phyloP scores from a whole-genome alignment of 306 rosid species.

The Crataegus laevigata region DNA sequence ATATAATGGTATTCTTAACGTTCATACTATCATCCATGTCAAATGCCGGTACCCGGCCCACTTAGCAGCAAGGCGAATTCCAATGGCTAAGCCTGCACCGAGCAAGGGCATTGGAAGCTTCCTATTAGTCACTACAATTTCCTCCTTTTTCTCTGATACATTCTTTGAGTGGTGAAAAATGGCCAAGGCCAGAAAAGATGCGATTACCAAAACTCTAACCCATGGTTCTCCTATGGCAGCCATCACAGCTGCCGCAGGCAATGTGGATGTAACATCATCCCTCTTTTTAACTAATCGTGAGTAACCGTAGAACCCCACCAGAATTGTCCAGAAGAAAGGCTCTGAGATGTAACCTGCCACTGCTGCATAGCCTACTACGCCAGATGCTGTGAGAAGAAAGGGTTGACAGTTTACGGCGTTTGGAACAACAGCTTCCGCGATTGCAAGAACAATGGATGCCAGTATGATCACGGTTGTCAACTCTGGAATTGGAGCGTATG shows the following conservation, averaged over 20 bases:
- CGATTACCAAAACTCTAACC: conserved; percentile 64
- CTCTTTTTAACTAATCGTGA: conserved; percentile 55
- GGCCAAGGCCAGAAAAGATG: conserved; percentile 53
- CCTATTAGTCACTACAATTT: conserved; percentile 20
- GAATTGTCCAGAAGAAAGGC: conserved; percentile 85
- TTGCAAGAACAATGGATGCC: conserved; percentile 59
- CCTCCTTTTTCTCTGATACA: conserved; percentile 33
- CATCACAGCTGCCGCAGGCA: conserved; percentile 73
- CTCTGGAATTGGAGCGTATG: conserved; percentile 66
- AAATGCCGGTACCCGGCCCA: conserved; percentile 92
- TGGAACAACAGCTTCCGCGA: conserved; percentile 73
- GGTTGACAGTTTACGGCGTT: conserved; percentile 58
- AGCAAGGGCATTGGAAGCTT: conserved; percentile 67
- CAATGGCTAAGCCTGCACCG: conserved; percentile 69
- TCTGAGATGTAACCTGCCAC: conserved; percentile 66
- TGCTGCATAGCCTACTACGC: conserved; percentile 73
- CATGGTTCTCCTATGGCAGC: conserved; percentile 92
- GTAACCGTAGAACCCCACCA: conserved; percentile 53
- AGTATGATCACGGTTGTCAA: conserved; percentile 46
- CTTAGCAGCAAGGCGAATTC: conserved; percentile 68
- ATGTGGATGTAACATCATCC: conserved; percentile 63
- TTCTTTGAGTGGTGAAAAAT: conserved; percentile 50
- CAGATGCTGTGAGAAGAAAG: conserved; percentile 60
- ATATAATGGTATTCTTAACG: not conserved
- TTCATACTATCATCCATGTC: conserved; percentile 80